Evolutionary conservation across 2,329 filamentous ascomycete species (phyloP), one percentile per base, ranked within the genome.

Genomic region (Graphilbum sp.): DNA sequence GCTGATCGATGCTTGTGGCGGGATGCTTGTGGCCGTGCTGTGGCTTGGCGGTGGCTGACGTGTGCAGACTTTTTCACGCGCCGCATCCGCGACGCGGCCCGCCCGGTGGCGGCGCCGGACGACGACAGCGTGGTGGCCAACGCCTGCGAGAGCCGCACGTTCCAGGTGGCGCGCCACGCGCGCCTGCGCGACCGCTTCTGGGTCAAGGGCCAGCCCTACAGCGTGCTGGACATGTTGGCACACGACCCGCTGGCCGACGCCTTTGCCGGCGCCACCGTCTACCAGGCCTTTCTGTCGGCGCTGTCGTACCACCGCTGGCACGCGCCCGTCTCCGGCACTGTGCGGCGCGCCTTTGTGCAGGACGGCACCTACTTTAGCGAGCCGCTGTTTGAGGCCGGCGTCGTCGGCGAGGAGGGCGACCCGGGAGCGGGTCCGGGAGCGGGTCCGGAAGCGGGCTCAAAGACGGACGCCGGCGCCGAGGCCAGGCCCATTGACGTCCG

Each of bases 281-380:
- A 82, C 53, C 78, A 84, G 49, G 78, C 76, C 0, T 83, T 79
- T 50, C 57, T 84, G 3, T 75, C 66, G 8, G 70, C 75, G 0
- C 55, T 79, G 37, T 75, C 69, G 32, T 83, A 84, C 52, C 79
- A 83, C 53, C 66, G 78, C 20, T 83, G 79, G 79, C 76, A 83
- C 54, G 54, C 70, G 0, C 79, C 79, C n/a, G 66, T 83, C 0
- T 66, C 61, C 5, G 79, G 79, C 1, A 73, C 52, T 5, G 56
- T 83, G 15, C 59, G 62, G 34, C 69, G 71, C 38, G 66, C 68
- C 0, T 74, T 67, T 41, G 61, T 76, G 1, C 52, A 69, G 5
- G 66, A 73, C 18, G 79, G 79, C 2, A 79, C 76, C 0, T 84
- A 82, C 54, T 83, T 75, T 47, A 72, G 71, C 17, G 75, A 79